Evolutionary conservation across 2,329 filamentous ascomycete genomes (phyloP), one percentile per base, ranked within the genome.

Genomic region (Xylaria sp.): DNA sequence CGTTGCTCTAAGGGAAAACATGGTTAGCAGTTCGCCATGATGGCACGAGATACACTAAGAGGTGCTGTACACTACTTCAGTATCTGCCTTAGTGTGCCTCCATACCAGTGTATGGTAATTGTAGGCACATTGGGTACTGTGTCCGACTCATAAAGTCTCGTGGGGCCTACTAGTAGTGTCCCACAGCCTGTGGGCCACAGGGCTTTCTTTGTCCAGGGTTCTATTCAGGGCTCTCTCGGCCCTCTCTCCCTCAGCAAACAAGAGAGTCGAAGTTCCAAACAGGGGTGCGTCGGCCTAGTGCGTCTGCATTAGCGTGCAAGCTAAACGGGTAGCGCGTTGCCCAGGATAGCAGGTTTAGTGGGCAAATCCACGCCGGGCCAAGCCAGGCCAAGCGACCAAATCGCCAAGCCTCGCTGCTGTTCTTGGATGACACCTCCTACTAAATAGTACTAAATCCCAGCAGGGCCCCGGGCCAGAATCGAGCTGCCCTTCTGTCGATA

Each of bases 251-350:
- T 37, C 52, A 37, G 32, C 32, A 39, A 37, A 54, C 34, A 34
- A 51, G 13, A 12, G 37, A 12, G 51, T 10, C 55, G 51, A 44
- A n/a, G 34, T 25, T 63, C 61, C 52, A 65, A 48, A 46, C 51
- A 54, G 67, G 57, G 57, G 54, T 70, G 65, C 62, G 68, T 63
- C 28, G 51, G 28, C 28, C 70, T 55, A 63, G 65, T 67, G 48
- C 65, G 63, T 67, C 52, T 66, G 72, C 71, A 73, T 73, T 74
- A 74, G 72, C 72, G 71, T 55, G 20, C 32, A 52, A 63, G 58
- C 65, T 71, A 71, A 51, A 44, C 34, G n/a, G 46, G 15, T 69
- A 64, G 69, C 69, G 69, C 44, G 61, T 63, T 50, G 34, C 57
- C 62, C 18, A 58, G 62, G 51, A 68, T 46, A 64, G 68, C 64